Percentiles rank a stretch among this genome's conserved stretches.
Conservation (phyloP, 106 monocot species). For the Apostasia shenzhenica region DNA sequence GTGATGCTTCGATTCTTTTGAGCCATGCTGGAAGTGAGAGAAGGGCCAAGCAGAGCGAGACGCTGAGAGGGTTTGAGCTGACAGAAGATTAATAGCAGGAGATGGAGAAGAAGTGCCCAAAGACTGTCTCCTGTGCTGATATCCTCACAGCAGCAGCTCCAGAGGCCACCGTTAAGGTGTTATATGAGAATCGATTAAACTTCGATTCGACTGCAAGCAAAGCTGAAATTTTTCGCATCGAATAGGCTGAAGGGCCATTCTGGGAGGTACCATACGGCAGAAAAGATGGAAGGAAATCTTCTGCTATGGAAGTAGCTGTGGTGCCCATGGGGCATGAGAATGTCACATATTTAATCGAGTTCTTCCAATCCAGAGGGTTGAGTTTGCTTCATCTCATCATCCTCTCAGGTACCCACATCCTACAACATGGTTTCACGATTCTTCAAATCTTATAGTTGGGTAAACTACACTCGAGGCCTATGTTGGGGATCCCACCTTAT, state of each 20-base stretch:
- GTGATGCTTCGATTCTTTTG: slow-evolving; percentile 52
- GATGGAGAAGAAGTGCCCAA: slow-evolving; percentile 52
- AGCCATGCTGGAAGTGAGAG: slow-evolving; percentile 37
- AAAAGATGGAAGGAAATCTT: slow-evolving; percentile 49
- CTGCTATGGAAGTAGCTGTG: slow-evolving; percentile 25
- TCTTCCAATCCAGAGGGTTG: slow-evolving; percentile 72
- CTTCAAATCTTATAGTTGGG: no score
- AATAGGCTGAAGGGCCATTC: slow-evolving; percentile 59
- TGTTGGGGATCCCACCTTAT: no score
- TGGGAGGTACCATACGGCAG: slow-evolving; percentile 65
- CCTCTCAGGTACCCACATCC: slow-evolving; percentile 38
- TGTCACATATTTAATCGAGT: slow-evolving; percentile 68
- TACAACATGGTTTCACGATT: neutral
- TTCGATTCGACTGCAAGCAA: no score
- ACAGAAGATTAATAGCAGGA: slow-evolving; percentile 53
- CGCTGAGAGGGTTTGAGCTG: slow-evolving; percentile 61
- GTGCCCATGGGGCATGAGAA: slow-evolving; percentile 71
- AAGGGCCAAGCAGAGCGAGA: slow-evolving; percentile 30
- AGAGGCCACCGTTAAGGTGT: slow-evolving; percentile 41
- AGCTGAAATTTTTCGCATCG: neutral
- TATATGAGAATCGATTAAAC: neutral
- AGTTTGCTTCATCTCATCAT: slow-evolving; percentile 50
- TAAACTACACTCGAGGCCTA: no score
- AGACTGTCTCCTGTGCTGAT: slow-evolving; percentile 61
- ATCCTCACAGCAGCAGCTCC: slow-evolving; percentile 51